Evolutionary conservation across 176 grass and related monocot genomes (phyloP).

Genomic region (Areca catechu): DNA sequence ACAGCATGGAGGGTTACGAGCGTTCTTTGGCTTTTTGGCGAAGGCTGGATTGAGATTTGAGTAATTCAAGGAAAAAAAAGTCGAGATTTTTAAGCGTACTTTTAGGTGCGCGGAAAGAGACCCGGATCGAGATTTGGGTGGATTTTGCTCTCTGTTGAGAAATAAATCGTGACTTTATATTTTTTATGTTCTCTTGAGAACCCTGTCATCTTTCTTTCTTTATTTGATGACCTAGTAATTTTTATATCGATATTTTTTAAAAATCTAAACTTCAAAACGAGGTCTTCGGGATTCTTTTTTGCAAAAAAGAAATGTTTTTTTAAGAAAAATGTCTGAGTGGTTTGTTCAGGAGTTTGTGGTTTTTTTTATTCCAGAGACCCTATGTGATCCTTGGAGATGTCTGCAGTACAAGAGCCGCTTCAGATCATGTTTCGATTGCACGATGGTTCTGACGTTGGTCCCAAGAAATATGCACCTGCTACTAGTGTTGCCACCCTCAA

Average conservation of each 20-base stretch:
- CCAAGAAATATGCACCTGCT: neutral
- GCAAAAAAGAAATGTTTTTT: too few relatives aligned
- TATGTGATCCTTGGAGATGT: neutral
- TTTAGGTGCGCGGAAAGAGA: neutral
- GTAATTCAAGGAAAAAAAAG: neutral
- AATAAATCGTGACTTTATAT: neutral
- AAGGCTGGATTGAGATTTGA: neutral
- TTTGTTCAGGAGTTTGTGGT: too few relatives aligned
- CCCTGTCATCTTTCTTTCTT: neutral
- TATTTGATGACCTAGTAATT: too few relatives aligned
- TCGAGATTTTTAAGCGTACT: neutral
- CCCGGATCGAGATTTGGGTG: slow-evolving; percentile 2
- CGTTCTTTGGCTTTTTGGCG: neutral
- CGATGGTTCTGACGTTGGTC: slow-evolving; percentile 16
- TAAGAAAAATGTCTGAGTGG: too few relatives aligned
- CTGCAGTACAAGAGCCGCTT: slow-evolving; percentile 2
- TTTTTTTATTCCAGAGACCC: too few relatives aligned
- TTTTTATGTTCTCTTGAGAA: neutral
- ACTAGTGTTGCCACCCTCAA: slow-evolving; percentile 10
- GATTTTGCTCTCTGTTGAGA: neutral
- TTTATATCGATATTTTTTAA: too few relatives aligned
- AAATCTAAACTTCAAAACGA: too few relatives aligned
- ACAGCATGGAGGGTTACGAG: neutral
- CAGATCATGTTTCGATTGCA: slow-evolving; percentile 20
- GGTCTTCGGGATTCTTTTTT: too few relatives aligned